Conservation (phyloP, 2,329 filamentous ascomycete species). For the Shiraia bambusicola region DNA sequence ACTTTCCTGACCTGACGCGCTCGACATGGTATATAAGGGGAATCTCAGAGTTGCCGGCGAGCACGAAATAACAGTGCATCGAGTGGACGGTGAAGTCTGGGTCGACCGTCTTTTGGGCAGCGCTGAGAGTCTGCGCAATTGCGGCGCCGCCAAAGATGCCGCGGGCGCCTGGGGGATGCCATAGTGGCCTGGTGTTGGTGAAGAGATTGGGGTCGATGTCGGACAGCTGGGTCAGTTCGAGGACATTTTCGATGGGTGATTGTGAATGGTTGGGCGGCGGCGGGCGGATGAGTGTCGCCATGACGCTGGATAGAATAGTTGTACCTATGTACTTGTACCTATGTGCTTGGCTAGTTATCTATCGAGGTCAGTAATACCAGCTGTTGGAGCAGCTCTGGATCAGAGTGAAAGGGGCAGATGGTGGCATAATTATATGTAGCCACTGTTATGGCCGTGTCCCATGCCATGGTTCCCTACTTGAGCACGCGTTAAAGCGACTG, state of each 20-base stretch:
- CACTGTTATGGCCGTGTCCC: background rate
- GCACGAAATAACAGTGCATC: slow-evolving; percentile 99
- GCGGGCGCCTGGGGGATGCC: slow-evolving; percentile 88
- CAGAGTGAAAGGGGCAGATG: slow-evolving; percentile 1
- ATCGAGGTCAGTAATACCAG: background rate
- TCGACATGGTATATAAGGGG: slow-evolving; percentile 96
- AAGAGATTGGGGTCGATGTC: slow-evolving; percentile 84
- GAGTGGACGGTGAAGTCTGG: slow-evolving; percentile 81
- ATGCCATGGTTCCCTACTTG: background rate
- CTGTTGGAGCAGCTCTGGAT: background rate
- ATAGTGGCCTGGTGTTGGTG: slow-evolving; percentile 88
- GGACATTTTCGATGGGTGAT: slow-evolving; percentile 82
- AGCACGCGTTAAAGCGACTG: slow-evolving; percentile 10
- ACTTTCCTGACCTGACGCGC: slow-evolving; percentile 84
- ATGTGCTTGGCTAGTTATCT: background rate
- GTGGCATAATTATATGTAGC: slow-evolving; percentile 1
- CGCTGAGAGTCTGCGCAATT: slow-evolving; percentile 86
- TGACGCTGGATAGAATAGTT: slow-evolving; percentile 15
- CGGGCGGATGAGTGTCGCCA: slow-evolving; percentile 69
- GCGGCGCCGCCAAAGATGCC: slow-evolving; percentile 93
- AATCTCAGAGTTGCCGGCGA: slow-evolving; percentile 80
- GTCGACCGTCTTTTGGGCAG: slow-evolving; percentile 85
- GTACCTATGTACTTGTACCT: too few species aligned
- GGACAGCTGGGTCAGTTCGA: slow-evolving; percentile 78
- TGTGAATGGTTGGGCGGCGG: slow-evolving; percentile 71